These are phyloP conservation scores for Eucalyptus dawsonii DNA, from an alignment of 345 rosid species.

Conservation along the genomic window DNA sequence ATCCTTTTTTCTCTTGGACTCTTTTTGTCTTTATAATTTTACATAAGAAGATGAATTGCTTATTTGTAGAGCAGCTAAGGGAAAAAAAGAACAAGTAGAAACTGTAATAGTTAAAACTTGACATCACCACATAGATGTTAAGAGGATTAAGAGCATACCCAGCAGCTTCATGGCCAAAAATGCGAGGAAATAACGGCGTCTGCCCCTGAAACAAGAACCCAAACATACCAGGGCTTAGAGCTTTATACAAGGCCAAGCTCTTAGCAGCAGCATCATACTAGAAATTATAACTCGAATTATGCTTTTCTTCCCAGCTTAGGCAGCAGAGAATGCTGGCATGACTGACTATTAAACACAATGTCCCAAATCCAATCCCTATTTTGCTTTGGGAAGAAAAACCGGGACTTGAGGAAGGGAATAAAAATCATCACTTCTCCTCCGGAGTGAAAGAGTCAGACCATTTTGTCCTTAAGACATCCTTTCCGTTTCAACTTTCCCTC, in stretches of 20 bases:
- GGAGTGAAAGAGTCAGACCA: neutral
- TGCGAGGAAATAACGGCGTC: conserved; percentile 5
- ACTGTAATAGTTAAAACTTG: neutral
- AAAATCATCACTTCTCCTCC: neutral
- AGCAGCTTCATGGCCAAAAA: conserved; percentile 29
- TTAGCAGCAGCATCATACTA: neutral
- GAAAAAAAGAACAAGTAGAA: neutral
- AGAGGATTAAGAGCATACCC: conserved; percentile 1
- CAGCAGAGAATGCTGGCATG: neutral
- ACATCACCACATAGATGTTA: neutral
- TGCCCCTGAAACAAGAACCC: neutral
- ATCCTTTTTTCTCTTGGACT: neutral
- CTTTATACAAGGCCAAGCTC: neutral
- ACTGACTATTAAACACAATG: neutral
- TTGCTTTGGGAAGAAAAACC: neutral
- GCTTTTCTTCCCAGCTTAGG: neutral
- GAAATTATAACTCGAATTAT: neutral
- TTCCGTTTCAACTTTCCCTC: neutral
- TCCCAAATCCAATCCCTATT: neutral
- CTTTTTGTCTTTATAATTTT: neutral
- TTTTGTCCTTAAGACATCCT: neutral
- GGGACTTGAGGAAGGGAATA: neutral
- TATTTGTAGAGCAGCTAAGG: neutral
- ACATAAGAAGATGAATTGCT: neutral
- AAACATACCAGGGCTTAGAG: neutral